These are phyloP conservation scores for Misopates orontium DNA, from an alignment of 257 asterid species.

Conservation along the genomic window DNA sequence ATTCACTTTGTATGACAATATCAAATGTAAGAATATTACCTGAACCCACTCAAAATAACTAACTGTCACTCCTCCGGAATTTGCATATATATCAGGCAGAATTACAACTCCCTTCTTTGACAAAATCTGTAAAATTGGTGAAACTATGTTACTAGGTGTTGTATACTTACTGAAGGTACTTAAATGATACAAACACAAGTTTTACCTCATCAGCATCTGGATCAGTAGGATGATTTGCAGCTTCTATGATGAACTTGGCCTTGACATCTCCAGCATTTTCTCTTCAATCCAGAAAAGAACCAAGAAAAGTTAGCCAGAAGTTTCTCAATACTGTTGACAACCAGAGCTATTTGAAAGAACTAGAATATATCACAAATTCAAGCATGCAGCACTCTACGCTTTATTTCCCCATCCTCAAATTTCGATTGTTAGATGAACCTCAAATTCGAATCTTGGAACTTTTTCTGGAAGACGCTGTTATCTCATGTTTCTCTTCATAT, in stretches of 20 bases:
- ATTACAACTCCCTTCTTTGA: slow-evolving; percentile 65
- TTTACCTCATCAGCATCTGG: slow-evolving; percentile 94
- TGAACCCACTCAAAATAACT: slow-evolving; percentile 90
- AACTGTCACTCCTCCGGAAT: slow-evolving; percentile 81
- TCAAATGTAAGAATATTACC: slow-evolving; percentile 38
- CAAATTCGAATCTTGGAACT: neutral
- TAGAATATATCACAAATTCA: slow-evolving; percentile 1
- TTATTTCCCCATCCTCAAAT: neutral
- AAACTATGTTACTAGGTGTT: neutral
- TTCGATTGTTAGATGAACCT: neutral
- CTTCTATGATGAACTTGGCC: slow-evolving; percentile 83
- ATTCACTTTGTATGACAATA: too few relatives aligned
- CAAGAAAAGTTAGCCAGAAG: slow-evolving; percentile 15
- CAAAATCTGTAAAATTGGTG: slow-evolving; percentile 58
- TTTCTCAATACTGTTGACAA: slow-evolving; percentile 5
- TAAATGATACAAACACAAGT: neutral
- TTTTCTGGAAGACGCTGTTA: neutral
- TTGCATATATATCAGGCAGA: slow-evolving; percentile 80
- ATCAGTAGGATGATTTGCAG: slow-evolving; percentile 92
- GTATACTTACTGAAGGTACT: slow-evolving; percentile 11
- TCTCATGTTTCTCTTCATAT: neutral
- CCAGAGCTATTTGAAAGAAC: slow-evolving; percentile 1
- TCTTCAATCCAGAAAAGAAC: slow-evolving; percentile 40
- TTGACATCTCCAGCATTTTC: slow-evolving; percentile 73
- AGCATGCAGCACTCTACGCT: slow-evolving; percentile 1